Evolutionary conservation across 352 stramenopile species (phyloP).

Genomic region (Phytophthora meadii): DNA sequence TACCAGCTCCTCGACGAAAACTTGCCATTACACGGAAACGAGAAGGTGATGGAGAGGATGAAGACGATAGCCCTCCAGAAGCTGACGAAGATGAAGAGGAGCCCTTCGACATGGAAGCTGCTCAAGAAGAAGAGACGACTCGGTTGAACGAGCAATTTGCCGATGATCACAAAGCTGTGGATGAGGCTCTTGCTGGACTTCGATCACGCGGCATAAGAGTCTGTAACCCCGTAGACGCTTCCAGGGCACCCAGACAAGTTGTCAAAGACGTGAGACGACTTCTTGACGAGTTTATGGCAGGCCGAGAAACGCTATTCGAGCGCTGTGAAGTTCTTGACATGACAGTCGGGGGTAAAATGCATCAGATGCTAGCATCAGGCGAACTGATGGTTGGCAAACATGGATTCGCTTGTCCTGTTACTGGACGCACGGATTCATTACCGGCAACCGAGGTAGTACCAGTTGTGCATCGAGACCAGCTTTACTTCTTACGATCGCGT

Average conservation of each 20-base stretch:
- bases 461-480: constrained; percentile 53
- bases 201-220: constrained; percentile 47
- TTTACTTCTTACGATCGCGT: constrained; percentile 63
- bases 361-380: constrained; percentile 42
- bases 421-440: constrained; percentile 18
- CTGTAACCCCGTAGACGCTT: constrained; percentile 31
- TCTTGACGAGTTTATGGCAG: constrained; percentile 42
- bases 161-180: constrained; percentile 48
- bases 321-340: constrained; percentile 43
- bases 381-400: constrained; percentile 65
- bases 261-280: constrained; percentile 35
- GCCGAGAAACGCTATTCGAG: constrained; percentile 57
- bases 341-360: constrained; percentile 2
- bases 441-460: constrained; percentile 1
- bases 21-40: constrained; percentile 33
- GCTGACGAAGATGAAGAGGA: constrained; percentile 30
- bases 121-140: constrained; percentile 50
- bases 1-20: constrained; percentile 36
- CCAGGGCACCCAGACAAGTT: constrained; percentile 42
- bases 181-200: constrained; percentile 42
- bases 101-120: constrained; percentile 39
- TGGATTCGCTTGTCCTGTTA: constrained; percentile 50
- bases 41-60: constrained; percentile 9
- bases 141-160: constrained; percentile 55
- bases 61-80: constrained; percentile 13